phyloP scores from a whole-genome alignment of 345 rosid species.

The Streptanthus diversifolius region DNA sequence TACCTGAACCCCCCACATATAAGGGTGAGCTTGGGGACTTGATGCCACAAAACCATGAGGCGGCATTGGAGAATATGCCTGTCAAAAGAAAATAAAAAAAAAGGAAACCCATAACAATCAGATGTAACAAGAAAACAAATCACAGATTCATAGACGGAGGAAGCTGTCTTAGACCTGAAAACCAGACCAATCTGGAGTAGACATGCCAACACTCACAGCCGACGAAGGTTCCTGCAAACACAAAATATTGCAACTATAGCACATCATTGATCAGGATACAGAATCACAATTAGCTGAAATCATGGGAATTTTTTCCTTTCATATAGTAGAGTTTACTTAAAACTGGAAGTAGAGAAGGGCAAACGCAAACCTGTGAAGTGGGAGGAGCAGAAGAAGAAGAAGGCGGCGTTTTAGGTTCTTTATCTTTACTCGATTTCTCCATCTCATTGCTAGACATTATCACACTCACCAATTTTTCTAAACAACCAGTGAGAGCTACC shows the following conservation, averaged over 20 bases:
- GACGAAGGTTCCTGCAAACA: slow-evolving; percentile 65
- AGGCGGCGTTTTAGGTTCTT: slow-evolving; percentile 58
- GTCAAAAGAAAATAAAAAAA: slow-evolving; percentile 10
- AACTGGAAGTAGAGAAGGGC: background rate
- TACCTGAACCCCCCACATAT: slow-evolving; percentile 99
- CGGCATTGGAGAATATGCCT: slow-evolving; percentile 92
- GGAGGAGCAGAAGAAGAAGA: slow-evolving; percentile 50
- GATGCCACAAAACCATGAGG: slow-evolving; percentile 95
- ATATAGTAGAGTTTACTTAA: background rate
- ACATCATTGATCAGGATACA: slow-evolving; percentile 6
- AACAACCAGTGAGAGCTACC: slow-evolving; percentile 43
- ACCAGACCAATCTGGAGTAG: slow-evolving; percentile 92
- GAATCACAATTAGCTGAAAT: background rate
- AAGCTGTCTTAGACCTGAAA: slow-evolving; percentile 65
- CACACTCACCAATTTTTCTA: slow-evolving; percentile 14
- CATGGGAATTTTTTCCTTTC: background rate
- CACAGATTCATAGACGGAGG: background rate
- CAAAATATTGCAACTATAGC: slow-evolving; percentile 13
- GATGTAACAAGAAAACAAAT: slow-evolving; percentile 9
- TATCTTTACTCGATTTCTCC: slow-evolving; percentile 69
- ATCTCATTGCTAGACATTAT: slow-evolving; percentile 67
- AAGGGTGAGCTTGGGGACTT: slow-evolving; percentile 97
- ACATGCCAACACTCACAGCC: slow-evolving; percentile 50
- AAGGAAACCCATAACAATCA: slow-evolving; percentile 19
- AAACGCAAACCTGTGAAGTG: slow-evolving; percentile 54